Base-by-base conservation (phyloP, 164 flowering plant species). In the Dillenia suffruticosa region DNA sequence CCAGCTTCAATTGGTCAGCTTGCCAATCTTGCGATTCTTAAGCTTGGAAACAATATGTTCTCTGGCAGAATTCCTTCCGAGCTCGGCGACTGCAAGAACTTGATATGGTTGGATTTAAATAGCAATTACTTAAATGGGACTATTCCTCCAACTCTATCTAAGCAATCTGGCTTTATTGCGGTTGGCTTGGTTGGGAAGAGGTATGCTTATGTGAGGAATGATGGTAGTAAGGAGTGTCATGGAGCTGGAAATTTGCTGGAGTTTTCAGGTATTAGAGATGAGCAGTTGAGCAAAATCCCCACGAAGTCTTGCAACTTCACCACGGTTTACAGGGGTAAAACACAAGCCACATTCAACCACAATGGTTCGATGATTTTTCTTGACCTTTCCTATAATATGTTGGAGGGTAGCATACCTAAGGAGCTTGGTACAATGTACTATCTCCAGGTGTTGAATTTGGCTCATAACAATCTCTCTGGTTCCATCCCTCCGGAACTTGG, bases 101-200 rank as follows among this genome's bases (percentile, higher is more conserved):
- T 95, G 84, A 75, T 95, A 10, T 95, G 99, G 99, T 70, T 95
- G 72, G 99, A 92, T 76, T 88, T 95, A 40, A 95, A 95, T 62
- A 84, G 85, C 72, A 95, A 95, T 68, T 45, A 4, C 8, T 70
- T 95, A 63, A 84, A 64, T 46, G 97, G 99, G 43, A 22, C 78
- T 1, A 88, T 95, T 56, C 99, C 99, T 2, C 72, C 84, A 14
- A 69, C 72, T 46, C 72, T 95, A 12, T 82, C 86, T 26, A 84
- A 82, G 62, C 97, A 92, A 58, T 79, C 97, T 4, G 97, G 97
- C 9, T 81, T 77, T 16, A 85, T 92, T 45, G 88, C 86, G 0
- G 94, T 68, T 0, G 89, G 83, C 8, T 69, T 86, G 62, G 76
- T 86, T 9, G 93, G 87, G 19, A 95, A 89, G 81, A 77, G 70